Base-by-base conservation (phyloP, 169 alveolate genomes). In the Plasmodium vivax region DNA sequence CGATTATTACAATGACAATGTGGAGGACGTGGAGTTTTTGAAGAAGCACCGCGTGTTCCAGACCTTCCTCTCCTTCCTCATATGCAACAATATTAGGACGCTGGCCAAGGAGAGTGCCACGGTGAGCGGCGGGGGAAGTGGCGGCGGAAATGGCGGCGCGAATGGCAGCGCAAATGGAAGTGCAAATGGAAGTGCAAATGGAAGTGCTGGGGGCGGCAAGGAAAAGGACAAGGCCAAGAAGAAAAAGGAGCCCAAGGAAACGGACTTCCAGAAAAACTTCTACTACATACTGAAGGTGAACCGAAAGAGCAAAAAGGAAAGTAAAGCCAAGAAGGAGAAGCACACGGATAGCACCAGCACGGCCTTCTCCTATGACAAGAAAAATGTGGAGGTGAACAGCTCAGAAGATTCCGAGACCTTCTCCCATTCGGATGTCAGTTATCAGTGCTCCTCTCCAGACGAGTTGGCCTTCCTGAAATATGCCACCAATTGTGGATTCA, bases 361-460 rank as follows among this genome's bases (percentile, higher is more conserved):
- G 30, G 32, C 38, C 14, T 45, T 9, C 41, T 8, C 54, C 27
- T 38, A 62, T 27, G 80, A 90, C 32, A 58, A 36, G 8, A 81
- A 80, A 19, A 56, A 85, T 47, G 43, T 87, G 41, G 74, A 79
- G 74, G 41, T 84, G 1, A 92, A 85, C 62, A 85, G 92, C 47
- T 84, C 93, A 12, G 93, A 92, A 62, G 82, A 92, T 73, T 62
- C 93, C 5, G 95, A 85, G 38, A 85, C 88, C 0, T 84, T 92
- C 32, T 92, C 93, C 1, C 90, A 94, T 92, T 94, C 94, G 34
- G 96, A 95, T 83, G 96, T 97, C 80, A 98, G 96, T 43, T 98
- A 96, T 96, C 99, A 99, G 94, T 99, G 99, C 1, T 97, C 99
- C n/a, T 98, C 99, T 6, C 99, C 99, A 6, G 99, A 99, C 95